Conservation (phyloP, 345 rosid species). For the Lepidium aucheri region DNA sequence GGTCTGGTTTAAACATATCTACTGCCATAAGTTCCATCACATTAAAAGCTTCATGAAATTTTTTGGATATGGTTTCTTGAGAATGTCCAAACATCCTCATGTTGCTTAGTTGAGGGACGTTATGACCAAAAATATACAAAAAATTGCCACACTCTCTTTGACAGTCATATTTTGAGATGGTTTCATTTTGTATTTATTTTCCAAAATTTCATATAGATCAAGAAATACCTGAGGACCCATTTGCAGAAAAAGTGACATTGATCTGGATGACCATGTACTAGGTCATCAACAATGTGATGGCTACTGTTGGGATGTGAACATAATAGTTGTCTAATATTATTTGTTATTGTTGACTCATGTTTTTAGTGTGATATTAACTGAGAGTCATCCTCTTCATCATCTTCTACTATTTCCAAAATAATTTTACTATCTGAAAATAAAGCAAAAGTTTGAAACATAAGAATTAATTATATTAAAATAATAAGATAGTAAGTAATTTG, state of each 20-base stretch:
- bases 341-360: too few species aligned
- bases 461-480: too few species aligned
- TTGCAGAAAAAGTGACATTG: neutral
- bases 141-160: neutral
- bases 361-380: too few species aligned
- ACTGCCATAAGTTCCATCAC: neutral
- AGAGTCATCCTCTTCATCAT: accelerated
- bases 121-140: neutral
- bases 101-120: neutral
- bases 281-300: neutral
- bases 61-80: neutral
- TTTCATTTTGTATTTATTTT: neutral
- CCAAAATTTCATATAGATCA: too few species aligned
- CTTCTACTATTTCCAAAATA: too few species aligned
- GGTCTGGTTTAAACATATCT: neutral
- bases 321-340: neutral
- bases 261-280: neutral
- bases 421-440: too few species aligned
- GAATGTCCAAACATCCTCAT: neutral
- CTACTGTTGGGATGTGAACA: neutral
- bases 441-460: too few species aligned
- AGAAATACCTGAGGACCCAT: neutral
- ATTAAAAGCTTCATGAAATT: neutral
- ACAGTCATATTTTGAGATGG: neutral
- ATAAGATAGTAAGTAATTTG: too few species aligned